Conservation (phyloP, 192 early-diverging fungal genomes). For the Backusella luteola region DNA sequence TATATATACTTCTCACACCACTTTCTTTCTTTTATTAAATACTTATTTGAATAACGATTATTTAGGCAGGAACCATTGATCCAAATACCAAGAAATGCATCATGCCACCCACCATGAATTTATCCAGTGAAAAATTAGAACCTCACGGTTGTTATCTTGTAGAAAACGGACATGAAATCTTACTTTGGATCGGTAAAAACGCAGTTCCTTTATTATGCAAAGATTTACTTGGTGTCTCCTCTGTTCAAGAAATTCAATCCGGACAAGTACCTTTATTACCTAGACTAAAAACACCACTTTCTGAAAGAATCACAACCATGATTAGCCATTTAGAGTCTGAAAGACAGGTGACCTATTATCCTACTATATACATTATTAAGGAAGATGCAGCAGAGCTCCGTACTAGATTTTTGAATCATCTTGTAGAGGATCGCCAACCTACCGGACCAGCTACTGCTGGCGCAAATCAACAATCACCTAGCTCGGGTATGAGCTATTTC, state of each 20-base stretch:
- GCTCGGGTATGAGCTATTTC: slow-evolving; percentile 37
- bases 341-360: slow-evolving; percentile 57
- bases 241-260: slow-evolving; percentile 59
- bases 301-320: slow-evolving; percentile 55
- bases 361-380: slow-evolving; percentile 67
- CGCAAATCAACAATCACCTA: slow-evolving; percentile 21
- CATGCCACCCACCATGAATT: slow-evolving; percentile 69
- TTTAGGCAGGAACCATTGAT: slow-evolving; percentile 53
- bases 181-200: slow-evolving; percentile 76
- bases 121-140: slow-evolving; percentile 76
- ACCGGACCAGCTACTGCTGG: slow-evolving; percentile 28
- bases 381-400: slow-evolving; percentile 78
- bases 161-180: slow-evolving; percentile 68
- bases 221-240: slow-evolving; percentile 60
- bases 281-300: slow-evolving; percentile 57
- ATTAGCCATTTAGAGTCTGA: slow-evolving; percentile 57
- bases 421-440: slow-evolving; percentile 69
- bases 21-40: neutral
- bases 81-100: slow-evolving; percentile 52
- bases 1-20: slow-evolving; percentile 17
- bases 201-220: slow-evolving; percentile 56
- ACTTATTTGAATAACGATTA: neutral
- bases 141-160: slow-evolving; percentile 76
- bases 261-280: slow-evolving; percentile 59
- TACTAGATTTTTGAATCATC: slow-evolving; percentile 61